Evolutionary conservation across 768 basidiomycete genomes (phyloP).

Genomic region (Agaricus subrufescens): DNA sequence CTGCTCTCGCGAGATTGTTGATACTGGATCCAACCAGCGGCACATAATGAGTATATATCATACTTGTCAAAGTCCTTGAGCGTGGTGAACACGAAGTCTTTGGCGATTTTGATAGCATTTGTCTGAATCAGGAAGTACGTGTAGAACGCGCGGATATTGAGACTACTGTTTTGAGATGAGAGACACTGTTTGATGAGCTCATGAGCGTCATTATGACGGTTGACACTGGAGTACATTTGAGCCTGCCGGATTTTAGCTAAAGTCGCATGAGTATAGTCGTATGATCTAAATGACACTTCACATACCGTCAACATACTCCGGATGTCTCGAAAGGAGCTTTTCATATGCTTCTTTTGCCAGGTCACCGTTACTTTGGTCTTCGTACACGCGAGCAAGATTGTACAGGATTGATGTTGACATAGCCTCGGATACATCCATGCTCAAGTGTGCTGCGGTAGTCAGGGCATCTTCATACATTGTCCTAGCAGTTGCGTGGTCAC

Average conservation of each 20-base stretch:
- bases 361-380: conserved; percentile 69
- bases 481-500: conserved; percentile 50
- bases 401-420: conserved; percentile 83
- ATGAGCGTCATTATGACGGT: conserved; percentile 78
- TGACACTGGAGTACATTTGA: conserved; percentile 65
- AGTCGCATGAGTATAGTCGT: not conserved
- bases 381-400: conserved; percentile 90
- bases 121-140: conserved; percentile 88
- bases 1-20: conserved; percentile 81
- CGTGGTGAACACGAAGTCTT: conserved; percentile 87
- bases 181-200: conserved; percentile 88
- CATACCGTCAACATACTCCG: conserved; percentile 94
- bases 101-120: conserved; percentile 63
- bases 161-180: conserved; percentile 66
- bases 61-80: conserved; percentile 83
- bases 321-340: conserved; percentile 83
- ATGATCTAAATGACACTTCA: conserved; percentile 10
- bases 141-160: conserved; percentile 90
- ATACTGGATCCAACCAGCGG: conserved; percentile 84
- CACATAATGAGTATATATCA: conserved; percentile 89
- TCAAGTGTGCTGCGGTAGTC: conserved; percentile 45
- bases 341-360: conserved; percentile 84
- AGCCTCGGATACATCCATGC: conserved; percentile 50
- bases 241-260: conserved; percentile 92
- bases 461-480: conserved; percentile 72